A percentile compares a stretch with the other conserved stretches of the same genome.
These are phyloP conservation scores for Helotiales sp. DNA, from an alignment of 2,329 filamentous ascomycete species.

Conservation along the genomic window DNA sequence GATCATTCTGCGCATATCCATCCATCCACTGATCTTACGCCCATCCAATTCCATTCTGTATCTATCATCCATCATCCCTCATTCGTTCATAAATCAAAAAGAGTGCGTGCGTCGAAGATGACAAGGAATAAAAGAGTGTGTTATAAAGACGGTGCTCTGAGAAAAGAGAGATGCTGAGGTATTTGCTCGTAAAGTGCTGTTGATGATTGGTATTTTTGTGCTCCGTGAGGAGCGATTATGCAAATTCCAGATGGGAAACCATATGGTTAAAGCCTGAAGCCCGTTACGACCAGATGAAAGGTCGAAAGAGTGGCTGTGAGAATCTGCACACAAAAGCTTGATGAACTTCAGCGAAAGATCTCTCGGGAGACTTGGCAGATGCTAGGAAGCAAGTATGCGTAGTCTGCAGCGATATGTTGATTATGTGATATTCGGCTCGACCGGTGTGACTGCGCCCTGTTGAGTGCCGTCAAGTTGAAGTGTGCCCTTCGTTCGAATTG, in stretches of 20 bases:
- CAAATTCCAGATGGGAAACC: not conserved
- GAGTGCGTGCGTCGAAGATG: conserved; percentile 5
- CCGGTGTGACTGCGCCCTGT: not conserved
- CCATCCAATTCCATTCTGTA: not conserved
- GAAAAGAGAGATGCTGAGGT: not conserved
- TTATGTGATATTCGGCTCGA: not conserved
- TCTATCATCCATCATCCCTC: conserved; percentile 1
- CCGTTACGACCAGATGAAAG: not conserved
- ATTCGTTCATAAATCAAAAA: conserved; percentile 3
- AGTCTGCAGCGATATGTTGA: not conserved
- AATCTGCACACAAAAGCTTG: not conserved
- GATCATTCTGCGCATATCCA: conserved; percentile 6
- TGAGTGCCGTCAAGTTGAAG: not conserved
- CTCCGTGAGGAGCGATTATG: not conserved
- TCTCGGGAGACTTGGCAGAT: not conserved
- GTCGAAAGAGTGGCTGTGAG: not conserved
- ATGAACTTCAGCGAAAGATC: not conserved
- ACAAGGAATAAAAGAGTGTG: conserved; percentile 1
- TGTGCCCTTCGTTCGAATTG: not conserved
- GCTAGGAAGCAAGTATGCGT: not conserved
- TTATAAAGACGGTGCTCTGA: not conserved
- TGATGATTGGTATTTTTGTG: not conserved
- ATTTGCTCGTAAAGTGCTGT: not conserved
- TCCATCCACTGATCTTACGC: conserved; percentile 5
- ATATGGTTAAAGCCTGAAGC: not conserved